Evolutionary conservation across 805 yeast species (phyloP), one percentile per base, ranked within the genome.

Genomic region (Barnettozyma salicaria): DNA sequence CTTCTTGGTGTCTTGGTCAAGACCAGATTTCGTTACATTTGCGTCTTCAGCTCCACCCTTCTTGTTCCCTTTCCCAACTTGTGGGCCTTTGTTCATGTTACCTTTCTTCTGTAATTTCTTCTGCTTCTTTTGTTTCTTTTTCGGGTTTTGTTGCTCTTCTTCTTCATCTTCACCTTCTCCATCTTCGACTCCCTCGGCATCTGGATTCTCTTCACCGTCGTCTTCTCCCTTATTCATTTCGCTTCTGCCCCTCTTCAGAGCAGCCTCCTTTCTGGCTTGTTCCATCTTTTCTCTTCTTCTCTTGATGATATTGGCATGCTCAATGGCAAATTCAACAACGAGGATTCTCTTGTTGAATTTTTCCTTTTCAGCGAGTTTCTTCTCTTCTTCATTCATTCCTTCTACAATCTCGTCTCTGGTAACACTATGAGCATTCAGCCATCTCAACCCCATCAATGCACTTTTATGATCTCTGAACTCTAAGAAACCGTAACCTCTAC

Each of bases 401-500:
- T 72, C 84, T 16, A 71, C 41, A 27, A 87, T 72, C 59, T 89
- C 97, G 8, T 70, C 76, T 23, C 60, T 60, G 0, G 85, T 64
- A 6, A 92, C 95, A 53, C 76, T 80, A 56, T 90, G 96, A 7
- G 95, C 96, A 59, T 92, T 92, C 59, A 92, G 70, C 96, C 96
- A 92, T 68, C 98, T 78, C 39, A 92, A 73, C 2, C 95, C 97
- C 97, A 88, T 89, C 48, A 92, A 70, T 1, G 98, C 97, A 45
- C 80, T 59, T 60, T 82, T 83, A 60, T 92, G 98, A 60, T 89
- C 95, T 61, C 88, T 78, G 60, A 72, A 88, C 63, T 92, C 97
- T 30, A 92, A 62, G 70, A 92, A 90, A 45, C 98, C 98, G 54
- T 90, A 92, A 43, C 98, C 98, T 68, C 97, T 80, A 55, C 92